Percentiles rank a stretch among this genome's conserved stretches.
Conservation (phyloP, 805 yeast genomes). For the Starmerella apis region DNA sequence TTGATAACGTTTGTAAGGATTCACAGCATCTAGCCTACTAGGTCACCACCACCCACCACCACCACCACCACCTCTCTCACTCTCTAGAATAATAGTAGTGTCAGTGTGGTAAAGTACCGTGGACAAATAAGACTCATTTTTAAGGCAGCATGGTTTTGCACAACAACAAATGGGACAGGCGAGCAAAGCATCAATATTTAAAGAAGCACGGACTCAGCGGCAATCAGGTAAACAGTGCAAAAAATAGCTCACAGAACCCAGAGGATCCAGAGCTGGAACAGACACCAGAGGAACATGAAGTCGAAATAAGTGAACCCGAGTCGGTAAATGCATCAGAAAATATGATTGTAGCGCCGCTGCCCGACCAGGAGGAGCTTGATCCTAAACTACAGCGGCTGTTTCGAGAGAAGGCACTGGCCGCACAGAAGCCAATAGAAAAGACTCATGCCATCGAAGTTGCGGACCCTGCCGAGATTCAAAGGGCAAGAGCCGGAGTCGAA, state of each 20-base stretch:
- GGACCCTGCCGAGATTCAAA: conserved; percentile 11
- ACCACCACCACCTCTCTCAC: no score
- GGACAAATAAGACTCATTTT: no score
- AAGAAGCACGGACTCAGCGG: conserved; percentile 35
- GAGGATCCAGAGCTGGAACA: not conserved
- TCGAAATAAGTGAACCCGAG: not conserved
- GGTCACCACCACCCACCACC: no score
- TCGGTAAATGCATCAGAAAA: not conserved
- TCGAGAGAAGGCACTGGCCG: not conserved
- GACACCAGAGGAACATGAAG: not conserved
- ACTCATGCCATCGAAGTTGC: not conserved
- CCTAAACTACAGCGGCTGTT: conserved; percentile 3
- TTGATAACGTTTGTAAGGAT: no score
- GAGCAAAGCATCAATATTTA: conserved; percentile 36
- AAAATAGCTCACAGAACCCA: not conserved
- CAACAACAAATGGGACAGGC: conserved; percentile 44
- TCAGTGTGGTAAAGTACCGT: no score
- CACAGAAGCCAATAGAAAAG: not conserved
- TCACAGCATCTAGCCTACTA: no score
- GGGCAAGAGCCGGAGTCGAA: conserved; percentile 18
- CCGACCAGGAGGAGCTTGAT: conserved; percentile 6
- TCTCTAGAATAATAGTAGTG: no score
- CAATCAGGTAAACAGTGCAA: conserved; percentile 1
- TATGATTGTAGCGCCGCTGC: not conserved
- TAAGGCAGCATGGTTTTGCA: conserved; percentile 46